phyloP scores from a whole-genome alignment of 1,284 basidiomycete genomes.

The Lignosus rhinocerotis region DNA sequence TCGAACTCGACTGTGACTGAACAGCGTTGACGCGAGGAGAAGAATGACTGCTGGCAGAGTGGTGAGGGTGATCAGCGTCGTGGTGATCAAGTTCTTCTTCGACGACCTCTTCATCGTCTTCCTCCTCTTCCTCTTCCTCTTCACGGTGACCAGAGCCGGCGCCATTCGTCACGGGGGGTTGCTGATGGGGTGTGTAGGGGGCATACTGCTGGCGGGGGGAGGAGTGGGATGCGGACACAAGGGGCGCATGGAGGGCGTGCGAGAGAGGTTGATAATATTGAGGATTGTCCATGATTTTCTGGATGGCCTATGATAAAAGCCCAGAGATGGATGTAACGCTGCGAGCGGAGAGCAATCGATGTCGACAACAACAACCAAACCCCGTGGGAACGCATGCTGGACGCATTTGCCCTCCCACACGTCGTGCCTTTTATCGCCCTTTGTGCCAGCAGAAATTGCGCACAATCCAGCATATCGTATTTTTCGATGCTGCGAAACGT shows the following conservation, averaged over 20 bases:
- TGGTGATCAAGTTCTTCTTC: slow-evolving; percentile 63
- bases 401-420: slow-evolving; percentile 22
- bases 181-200: slow-evolving; percentile 30
- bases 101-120: slow-evolving; percentile 66
- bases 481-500: background rate
- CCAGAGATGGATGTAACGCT: slow-evolving; percentile 33
- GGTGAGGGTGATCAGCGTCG: slow-evolving; percentile 26
- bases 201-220: slow-evolving; percentile 30
- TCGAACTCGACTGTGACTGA: slow-evolving; percentile 29
- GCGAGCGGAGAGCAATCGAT: slow-evolving; percentile 30
- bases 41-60: slow-evolving; percentile 31
- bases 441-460: slow-evolving; percentile 2
- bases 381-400: slow-evolving; percentile 28
- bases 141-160: slow-evolving; percentile 28
- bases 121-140: slow-evolving; percentile 64
- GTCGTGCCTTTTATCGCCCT: slow-evolving; percentile 14
- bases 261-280: slow-evolving; percentile 80
- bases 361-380: slow-evolving; percentile 31
- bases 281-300: slow-evolving; percentile 63
- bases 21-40: slow-evolving; percentile 31
- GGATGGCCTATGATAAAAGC: slow-evolving; percentile 26
- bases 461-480: background rate
- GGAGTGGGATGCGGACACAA: slow-evolving; percentile 28
- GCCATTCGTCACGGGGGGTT: slow-evolving; percentile 28
- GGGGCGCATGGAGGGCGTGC: slow-evolving; percentile 67